Base-by-base conservation (phyloP, 2,329 filamentous ascomycete genomes). In the Endocalyx cinctus region DNA sequence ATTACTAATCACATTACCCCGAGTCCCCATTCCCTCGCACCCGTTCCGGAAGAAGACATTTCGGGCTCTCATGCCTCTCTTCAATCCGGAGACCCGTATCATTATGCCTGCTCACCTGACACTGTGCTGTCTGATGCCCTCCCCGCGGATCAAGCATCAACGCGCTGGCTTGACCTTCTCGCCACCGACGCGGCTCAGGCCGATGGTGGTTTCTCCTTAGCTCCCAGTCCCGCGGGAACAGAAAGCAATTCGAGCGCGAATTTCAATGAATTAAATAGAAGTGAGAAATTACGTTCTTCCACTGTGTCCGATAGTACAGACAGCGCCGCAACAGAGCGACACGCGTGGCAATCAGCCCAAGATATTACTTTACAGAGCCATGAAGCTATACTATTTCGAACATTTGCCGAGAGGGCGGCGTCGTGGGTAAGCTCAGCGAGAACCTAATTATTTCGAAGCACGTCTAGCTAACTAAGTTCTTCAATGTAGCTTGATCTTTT, bases 121-220 rank as follows among this genome's bases (percentile, higher is more conserved):
- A 54, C 48, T 13, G 44, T 53, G 7, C 31, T 46, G 4, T 51
- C 46, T 15, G 55, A 55, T 33, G 39, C 47, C 18, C 47, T 51
- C 35, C 51, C 50, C 7, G 47, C 50, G 4, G 51, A 56, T 33
- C 38, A 54, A 17, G 54, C 51, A 11, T 52, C 51, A n/a, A 54
- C 45, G 12, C 45, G 52, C 16, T 57, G 52, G 54, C 52, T 57
- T 14, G 54, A 54, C 16, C 45, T 56, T 11, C 37, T 56, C 12
- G 54, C 54, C 10, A 47, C 47, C 1, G 54, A 55, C 27, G 54
- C 52, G 5, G 54, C 54, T 10, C 52, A 59, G 30, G 54, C 56
- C 4, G 56, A 57, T 32, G 47, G 46, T 16, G 38, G 42, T n/a
- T 55, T 58, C 37, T 52, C 52, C 1, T 34, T 54, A 22, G 45